Evolutionary conservation across 2,329 filamentous ascomycete species (phyloP).

Genomic region (Xylariaceae sp.): DNA sequence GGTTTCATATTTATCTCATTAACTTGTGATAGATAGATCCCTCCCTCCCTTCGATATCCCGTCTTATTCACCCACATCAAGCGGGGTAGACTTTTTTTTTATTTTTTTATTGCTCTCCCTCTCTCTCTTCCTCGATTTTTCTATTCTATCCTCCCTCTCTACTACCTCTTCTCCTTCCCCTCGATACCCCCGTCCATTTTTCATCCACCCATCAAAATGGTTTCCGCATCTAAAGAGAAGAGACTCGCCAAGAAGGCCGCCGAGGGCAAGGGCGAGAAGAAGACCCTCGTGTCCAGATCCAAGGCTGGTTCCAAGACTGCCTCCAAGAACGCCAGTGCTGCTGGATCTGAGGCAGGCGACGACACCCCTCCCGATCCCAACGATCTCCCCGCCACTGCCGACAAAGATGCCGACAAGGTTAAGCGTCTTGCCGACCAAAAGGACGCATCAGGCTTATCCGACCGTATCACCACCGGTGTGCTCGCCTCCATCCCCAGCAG

Average conservation of each 20-base stretch:
- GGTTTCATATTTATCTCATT: no score
- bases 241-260: slow-evolving; percentile 67
- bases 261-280: slow-evolving; percentile 71
- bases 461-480: slow-evolving; percentile 97
- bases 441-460: slow-evolving; percentile 93
- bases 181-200: neutral
- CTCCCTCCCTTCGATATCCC: no score
- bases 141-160: neutral
- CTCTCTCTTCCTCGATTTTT: neutral
- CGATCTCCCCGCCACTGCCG: slow-evolving; percentile 64
- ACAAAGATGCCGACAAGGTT: slow-evolving; percentile 64
- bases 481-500: slow-evolving; percentile 78
- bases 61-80: neutral
- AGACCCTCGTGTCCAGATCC: slow-evolving; percentile 63
- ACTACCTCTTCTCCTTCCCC: neutral
- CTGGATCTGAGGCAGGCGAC: slow-evolving; percentile 65
- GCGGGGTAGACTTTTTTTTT: neutral
- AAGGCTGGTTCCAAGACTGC: slow-evolving; percentile 67
- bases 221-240: slow-evolving; percentile 68
- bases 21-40: no score
- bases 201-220: slow-evolving; percentile 46
- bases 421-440: slow-evolving; percentile 88
- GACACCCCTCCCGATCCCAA: slow-evolving; percentile 60
- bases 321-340: slow-evolving; percentile 44
- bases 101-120: no score